Evolutionary conservation across 768 basidiomycete genomes (phyloP), one percentile per base, ranked within the genome.

Genomic region (Mycena vulgaris): DNA sequence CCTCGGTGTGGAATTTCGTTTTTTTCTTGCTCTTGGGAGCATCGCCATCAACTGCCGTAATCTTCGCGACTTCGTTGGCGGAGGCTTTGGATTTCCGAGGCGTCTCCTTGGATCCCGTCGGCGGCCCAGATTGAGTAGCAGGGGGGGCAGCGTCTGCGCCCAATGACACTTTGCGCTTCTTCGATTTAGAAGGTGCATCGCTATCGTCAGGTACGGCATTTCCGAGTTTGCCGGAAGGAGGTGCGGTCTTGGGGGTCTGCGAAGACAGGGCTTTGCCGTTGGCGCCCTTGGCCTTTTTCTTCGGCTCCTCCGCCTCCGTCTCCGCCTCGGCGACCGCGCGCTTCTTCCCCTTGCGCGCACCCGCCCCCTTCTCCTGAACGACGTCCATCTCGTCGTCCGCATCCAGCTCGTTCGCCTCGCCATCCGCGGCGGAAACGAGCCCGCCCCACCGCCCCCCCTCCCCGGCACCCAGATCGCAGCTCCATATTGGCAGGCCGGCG

Each of bases 401-500:
- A 3, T 72, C 77, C n/a, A 76, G 75, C 37, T 71, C 78, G 6
- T 74, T 78, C 31, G 78, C 80, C 3, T 76, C 75, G 25, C 76
- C 78, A 0, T 75, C 79, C 77, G 75, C 75, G 37, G 73, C 75
- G 0, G 77, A 80, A 10, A 76, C 78, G 31, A 89, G 74, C 0
- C 87, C 89, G 51, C 86, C 83, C 90, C 92, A 94, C 30, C 92
- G 82, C 8, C 88, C 89, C 19, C 86, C 88, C 51, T 87, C 86
- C 4, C 77, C 81, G 16, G 83, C 87, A 33, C 90, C 90, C n/a
- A 98, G 85, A 7, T 86, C 83, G 78, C 93, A 94, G 25, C 85
- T 88, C 95, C 96, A 99, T 77, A 99, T 91, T 6, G 98, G 98
- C n/a, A 99, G 81, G 72, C 92, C 90, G 37, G 91, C 85, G 60